Base-by-base conservation (phyloP, 2,329 filamentous ascomycete genomes). In the Pseudogymnoascus pannorum region DNA sequence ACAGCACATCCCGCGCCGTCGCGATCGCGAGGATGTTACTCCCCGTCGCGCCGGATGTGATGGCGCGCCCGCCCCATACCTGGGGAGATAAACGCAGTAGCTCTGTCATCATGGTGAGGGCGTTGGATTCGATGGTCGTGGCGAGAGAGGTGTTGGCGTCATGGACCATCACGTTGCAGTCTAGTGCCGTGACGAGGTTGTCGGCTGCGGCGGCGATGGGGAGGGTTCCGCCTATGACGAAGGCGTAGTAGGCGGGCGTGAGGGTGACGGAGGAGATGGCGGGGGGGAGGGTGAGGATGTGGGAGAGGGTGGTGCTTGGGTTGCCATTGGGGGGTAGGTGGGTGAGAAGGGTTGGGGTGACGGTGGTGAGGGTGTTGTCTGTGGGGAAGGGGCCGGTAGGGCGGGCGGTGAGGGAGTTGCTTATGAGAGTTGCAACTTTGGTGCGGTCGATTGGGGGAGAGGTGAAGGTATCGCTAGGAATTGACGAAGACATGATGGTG, bases 141-240 rank as follows among this genome's bases (percentile, higher is more conserved):
- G 85, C 82, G 29, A 92, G 80, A 0, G 86, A 88, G 72, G 96
- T 89, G 18, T 79, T 77, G 0, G 91, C 87, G 1, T 96, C 78
- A 72, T 97, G 92, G 0, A 96, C 89, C 62, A 87, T 82, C 4
- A 92, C 86, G 72, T 92, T 96, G 72, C 96, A 91, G 71, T 97
- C 92, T 64, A 87, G 82, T 7, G 84, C 81, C 4, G 87, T 87
- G 64, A 93, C 91, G n/a, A 96, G 75, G 65, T 91, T 88, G 72
- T 97, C 93, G 1, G 91, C 92, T 60, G 90, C 83, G 67, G 88
- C 81, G 31, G 92, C 92, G 22, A 91, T 85, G 5, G 91, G 90
- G 0, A 92, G 89, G 6, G 81, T 79, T 12, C 91, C 89, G 48
- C 93, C 93, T 0, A 87, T 96, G 5, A 97, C 88, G 72, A 97